Base-by-base conservation (phyloP, 495 filamentous ascomycete genomes). In the Penicillium canariense region DNA sequence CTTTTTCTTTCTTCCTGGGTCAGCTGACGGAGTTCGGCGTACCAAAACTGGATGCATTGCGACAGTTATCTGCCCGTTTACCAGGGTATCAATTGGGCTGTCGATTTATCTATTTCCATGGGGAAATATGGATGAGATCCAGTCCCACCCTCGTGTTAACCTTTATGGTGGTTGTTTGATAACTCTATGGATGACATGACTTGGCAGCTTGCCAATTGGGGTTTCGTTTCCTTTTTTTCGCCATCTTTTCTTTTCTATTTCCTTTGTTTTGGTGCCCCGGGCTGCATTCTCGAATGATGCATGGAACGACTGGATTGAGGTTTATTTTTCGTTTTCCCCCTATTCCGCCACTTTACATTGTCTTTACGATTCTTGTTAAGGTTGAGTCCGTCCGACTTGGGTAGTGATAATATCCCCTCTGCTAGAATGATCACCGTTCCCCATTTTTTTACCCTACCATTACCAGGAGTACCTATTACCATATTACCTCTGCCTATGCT, bases 321-420 rank as follows among this genome's bases (percentile, higher is more conserved):
- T 49, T 50, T 35, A 39, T 14, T 45, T 34, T 28, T 32, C 35
- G 28, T 38, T 49, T 46, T 25, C 52, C 48, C 27, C 18, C 26
- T 46, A 39, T 35, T 26, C 25, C 34, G 25, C 54, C 15, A 11
- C 25, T 46, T 20, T 46, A 15, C 30, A 11, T 20, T 20, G 15
- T 47, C 40, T 52, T 53, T 57, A 48, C 27, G 12, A 20, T 45
- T 55, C 31, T 55, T 60, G 22, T 25, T 46, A 14, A 5, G 12
- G 22, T 49, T 50, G 52, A 46, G 61, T 40, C 48, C 44, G 59
- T 50, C 35, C 27, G 7, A 56, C 34, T 40, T 62, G 51, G 51
- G 48, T 62, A 58, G 56, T 58, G 50, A 60, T 66, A 66, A 66
- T 66, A 63, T 63, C 58, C 60, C 61, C 56, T 60, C 11, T 52